phyloP scores from a whole-genome alignment of 352 stramenopile species.

The Pythium aquatile region DNA sequence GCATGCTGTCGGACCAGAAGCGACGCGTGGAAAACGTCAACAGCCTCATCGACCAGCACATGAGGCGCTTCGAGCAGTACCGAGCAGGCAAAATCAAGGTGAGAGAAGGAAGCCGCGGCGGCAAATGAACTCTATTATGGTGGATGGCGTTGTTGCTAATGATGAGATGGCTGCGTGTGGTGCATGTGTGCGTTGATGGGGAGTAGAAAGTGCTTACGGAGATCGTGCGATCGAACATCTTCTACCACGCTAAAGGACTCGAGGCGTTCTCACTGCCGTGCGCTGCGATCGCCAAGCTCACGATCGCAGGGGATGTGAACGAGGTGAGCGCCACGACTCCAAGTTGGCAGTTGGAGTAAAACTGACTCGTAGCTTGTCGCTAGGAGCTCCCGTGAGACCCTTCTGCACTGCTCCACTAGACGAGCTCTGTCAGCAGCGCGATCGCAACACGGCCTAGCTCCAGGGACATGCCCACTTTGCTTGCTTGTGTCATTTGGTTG shows the following conservation, averaged over 20 bases:
- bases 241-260: slow-evolving; percentile 76
- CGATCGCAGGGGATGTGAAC: slow-evolving; percentile 12
- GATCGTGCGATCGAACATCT: slow-evolving; percentile 66
- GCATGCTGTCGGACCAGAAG: slow-evolving; percentile 82
- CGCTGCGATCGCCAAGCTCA: slow-evolving; percentile 41
- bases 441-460: slow-evolving; percentile 25
- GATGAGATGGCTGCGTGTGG: not conserved
- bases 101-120: not conserved
- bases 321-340: slow-evolving; percentile 2
- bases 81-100: slow-evolving; percentile 82
- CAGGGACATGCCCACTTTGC: slow-evolving; percentile 26
- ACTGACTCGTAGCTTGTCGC: not conserved
- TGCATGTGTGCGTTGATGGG: not conserved
- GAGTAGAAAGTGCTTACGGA: slow-evolving; percentile 71
- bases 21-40: slow-evolving; percentile 85
- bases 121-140: not conserved
- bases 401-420: not conserved
- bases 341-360: not conserved
- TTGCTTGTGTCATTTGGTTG: slow-evolving; percentile 32
- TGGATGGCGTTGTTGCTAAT: not conserved
- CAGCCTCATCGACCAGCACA: slow-evolving; percentile 64
- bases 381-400: not conserved
- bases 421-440: slow-evolving; percentile 26
- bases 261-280: slow-evolving; percentile 66
- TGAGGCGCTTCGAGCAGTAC: slow-evolving; percentile 70